Base-by-base conservation (phyloP, 2,329 filamentous ascomycete species). In the Nannizziopsis barbatae region DNA sequence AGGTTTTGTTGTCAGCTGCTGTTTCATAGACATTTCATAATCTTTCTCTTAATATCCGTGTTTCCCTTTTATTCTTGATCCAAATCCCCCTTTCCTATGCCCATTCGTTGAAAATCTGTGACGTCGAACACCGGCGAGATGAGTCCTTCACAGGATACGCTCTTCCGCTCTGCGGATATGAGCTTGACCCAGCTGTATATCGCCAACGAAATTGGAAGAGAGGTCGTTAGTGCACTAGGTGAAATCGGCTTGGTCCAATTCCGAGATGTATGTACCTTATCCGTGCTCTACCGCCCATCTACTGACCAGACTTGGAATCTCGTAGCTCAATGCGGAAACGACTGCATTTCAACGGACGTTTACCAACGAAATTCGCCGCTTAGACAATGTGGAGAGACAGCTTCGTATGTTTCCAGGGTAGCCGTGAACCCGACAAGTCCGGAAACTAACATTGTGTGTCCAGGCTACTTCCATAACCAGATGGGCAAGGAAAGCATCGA, bases 111-210 rank as follows among this genome's bases (percentile, higher is more conserved):
- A 46, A 10, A 12, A 22, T 36, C 17, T 8, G 40, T 44, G 40
- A 43, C 46, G 46, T 49, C 36, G 49, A 15, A 17, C 18, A n/a
- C 30, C 57, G 11, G 45, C 36, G 62, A 64, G 54, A 82, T 82
- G 79, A 77, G 74, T 69, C 71, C 75, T 49, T 62, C 66, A 46
- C 74, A 86, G 73, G 88, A 96, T 73, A 95, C 89, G 70, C 86
- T 95, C 75, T 96, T 98, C 82, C 90, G 93, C 79, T 98, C 92
- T 67, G 86, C 88, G 86, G 86, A 95, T 71, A 98, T 98, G 92
- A 95, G 88, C 77, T 84, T 98, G 83, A 94, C 94, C 64, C 92
- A 98, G 81, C 84, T 98, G 63, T 98, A 96, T 72, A 93, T 98
- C 62, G 87, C 92, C 63, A 96, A 95, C 67, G 92, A 98, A 76